Evolutionary conservation across 345 rosid genomes (phyloP), one percentile per base, ranked within the genome.

Genomic region (Turnera subulata): DNA sequence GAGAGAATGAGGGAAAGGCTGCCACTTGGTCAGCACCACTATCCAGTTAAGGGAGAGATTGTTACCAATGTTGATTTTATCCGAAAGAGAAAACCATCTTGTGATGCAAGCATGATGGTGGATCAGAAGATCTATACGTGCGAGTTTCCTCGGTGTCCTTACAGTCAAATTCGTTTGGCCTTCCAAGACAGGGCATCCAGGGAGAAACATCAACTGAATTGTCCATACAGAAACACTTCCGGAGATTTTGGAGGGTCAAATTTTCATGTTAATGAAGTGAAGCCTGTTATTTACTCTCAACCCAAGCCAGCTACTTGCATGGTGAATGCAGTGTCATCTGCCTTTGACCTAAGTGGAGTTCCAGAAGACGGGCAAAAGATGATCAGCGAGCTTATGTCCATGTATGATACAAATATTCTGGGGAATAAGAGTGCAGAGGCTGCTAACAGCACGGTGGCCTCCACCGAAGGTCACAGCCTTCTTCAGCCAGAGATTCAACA

Each of bases 291-390:
- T 76, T 79, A 68, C 52, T 79, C 80, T 47, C 95, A 61, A 44
- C 70, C 72, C 16, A 82, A 79, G 72, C 78, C 78, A 38, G 66
- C 75, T 47, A 61, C 65, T 39, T 57, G 65, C 15, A 6, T 62
- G 1, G 51, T 72, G 23, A 78, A 73, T 64, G 46, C 88, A 0
- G 75, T 66, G 1, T 50, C 77, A 10, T 68, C 81, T 13, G 55
- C 82, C 16, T 73, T 89, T 6, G 87, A 89, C 73, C 78, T 89
- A 42, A 68, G 97, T 0, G 83, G 94, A 46, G 89, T 93, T 61
- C 96, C 99, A 26, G 97, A 87, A 71, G 99, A 93, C 56, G 99
- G 97, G 19, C 97, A 83, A 59, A 89, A 84, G 72, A 80, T 75
- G 83, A 93, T 93, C 64, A 78, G 72, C 0, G 92, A 93, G 33